A percentile compares a stretch with the other conserved stretches of the same genome.
Conservation (phyloP, 805 yeast species). For the Cyberlindnera galapagoensis region DNA sequence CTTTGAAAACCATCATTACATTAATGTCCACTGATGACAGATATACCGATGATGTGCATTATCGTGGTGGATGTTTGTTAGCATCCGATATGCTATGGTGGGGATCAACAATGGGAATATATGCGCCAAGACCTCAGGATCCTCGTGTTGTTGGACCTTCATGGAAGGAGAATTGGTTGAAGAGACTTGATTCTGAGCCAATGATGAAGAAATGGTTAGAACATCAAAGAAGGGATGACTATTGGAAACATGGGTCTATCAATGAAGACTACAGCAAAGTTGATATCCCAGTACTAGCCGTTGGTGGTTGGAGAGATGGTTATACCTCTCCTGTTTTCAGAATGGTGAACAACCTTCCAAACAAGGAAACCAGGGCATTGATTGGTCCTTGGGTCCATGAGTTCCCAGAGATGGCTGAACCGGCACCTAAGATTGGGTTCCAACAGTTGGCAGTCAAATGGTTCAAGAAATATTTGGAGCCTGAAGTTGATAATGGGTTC, state of each 20-base stretch:
- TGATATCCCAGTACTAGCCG: conserved; percentile 36
- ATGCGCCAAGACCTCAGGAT: conserved; percentile 41
- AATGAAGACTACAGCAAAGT: conserved; percentile 34
- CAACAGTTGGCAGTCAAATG: conserved; percentile 35
- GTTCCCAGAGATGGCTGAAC: conserved; percentile 41
- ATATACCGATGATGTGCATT: conserved; percentile 43
- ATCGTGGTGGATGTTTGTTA: conserved; percentile 39
- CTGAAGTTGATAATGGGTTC: conserved; percentile 17
- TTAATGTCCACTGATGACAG: conserved; percentile 42
- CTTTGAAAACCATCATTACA: conserved; percentile 36
- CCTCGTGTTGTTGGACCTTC: conserved; percentile 31
- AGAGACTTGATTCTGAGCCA: conserved; percentile 33
- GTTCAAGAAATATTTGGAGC: conserved; percentile 33
- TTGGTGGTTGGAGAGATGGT: conserved; percentile 45
- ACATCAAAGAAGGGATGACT: conserved; percentile 39
- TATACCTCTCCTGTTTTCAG: conserved; percentile 39
- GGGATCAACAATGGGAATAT: conserved; percentile 41
- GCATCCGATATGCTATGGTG: conserved; percentile 45
- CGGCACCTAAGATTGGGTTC: conserved; percentile 38
- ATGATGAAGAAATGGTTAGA: conserved; percentile 36
- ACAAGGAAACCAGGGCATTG: conserved; percentile 26
- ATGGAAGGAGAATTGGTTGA: conserved; percentile 37
- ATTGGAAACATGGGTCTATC: conserved; percentile 43
- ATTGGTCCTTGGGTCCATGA: conserved; percentile 47
- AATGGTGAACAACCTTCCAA: conserved; percentile 35